A percentile compares a stretch with the other conserved stretches of the same genome.
phyloP scores from a whole-genome alignment of 192 early-diverging fungal genomes.

The Funneliformis geosporum region DNA sequence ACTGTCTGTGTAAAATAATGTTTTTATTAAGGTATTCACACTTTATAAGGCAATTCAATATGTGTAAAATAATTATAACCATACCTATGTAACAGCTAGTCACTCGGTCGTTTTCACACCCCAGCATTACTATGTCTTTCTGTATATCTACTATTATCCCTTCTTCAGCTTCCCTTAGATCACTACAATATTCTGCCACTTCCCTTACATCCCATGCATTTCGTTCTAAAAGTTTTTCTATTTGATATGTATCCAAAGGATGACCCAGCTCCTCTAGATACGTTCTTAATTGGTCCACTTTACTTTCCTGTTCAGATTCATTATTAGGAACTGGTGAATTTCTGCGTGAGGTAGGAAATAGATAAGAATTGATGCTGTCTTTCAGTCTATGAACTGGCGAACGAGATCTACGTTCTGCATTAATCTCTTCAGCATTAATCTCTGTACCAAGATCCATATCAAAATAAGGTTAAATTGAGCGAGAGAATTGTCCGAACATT shows the following conservation, averaged over 20 bases:
- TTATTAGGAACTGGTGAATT: neutral
- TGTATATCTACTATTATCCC: slow-evolving; percentile 36
- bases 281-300: slow-evolving; percentile 18
- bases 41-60: neutral
- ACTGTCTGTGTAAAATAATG: slow-evolving; percentile 43
- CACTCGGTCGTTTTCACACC: slow-evolving; percentile 61
- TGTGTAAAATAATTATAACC: neutral
- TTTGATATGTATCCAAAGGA: slow-evolving; percentile 15
- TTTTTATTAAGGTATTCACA: too few relatives aligned
- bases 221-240: slow-evolving; percentile 31
- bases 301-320: slow-evolving; percentile 25
- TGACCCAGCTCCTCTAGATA: slow-evolving; percentile 31
- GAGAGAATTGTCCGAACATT: too few relatives aligned
- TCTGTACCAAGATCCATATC: neutral
- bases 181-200: slow-evolving; percentile 28
- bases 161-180: slow-evolving; percentile 41
- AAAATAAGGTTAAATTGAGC: neutral
- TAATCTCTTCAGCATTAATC: neutral
- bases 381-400: neutral
- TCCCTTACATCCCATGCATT: slow-evolving; percentile 40
- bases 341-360: neutral
- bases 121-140: slow-evolving; percentile 40
- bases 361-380: neutral
- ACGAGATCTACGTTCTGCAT: neutral
- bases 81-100: slow-evolving; percentile 70